Conservation (phyloP, 495 filamentous ascomycete genomes). For the Penicillium silybi region DNA sequence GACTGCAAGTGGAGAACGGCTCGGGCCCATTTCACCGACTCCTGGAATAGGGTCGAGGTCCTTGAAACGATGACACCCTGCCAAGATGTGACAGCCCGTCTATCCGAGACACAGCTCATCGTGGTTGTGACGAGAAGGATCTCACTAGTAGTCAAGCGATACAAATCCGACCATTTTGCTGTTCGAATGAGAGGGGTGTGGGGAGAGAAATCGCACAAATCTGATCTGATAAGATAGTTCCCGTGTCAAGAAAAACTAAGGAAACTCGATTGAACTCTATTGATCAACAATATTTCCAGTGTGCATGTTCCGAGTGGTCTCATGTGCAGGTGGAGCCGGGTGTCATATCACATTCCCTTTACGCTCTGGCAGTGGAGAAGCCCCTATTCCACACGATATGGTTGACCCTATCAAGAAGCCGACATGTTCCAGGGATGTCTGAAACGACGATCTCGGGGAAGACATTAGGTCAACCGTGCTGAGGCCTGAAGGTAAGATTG, state of each 20-base stretch:
- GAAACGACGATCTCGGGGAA: background rate
- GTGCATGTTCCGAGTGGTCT: background rate
- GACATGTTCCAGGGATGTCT: background rate
- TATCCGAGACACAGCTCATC: background rate
- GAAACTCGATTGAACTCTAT: background rate
- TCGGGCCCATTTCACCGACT: constrained; percentile 1
- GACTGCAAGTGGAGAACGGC: constrained; percentile 3
- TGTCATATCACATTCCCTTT: background rate
- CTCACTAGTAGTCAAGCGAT: background rate
- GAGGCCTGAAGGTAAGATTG: no score
- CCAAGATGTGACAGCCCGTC: background rate
- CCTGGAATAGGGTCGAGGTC: background rate
- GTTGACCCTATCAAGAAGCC: background rate
- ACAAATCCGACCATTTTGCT: no score
- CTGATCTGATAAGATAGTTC: constrained; percentile 1
- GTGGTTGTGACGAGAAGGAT: background rate
- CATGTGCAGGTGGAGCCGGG: background rate
- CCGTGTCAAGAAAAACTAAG: background rate
- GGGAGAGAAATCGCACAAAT: background rate
- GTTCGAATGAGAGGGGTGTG: background rate
- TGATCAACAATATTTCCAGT: background rate
- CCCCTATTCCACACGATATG: background rate
- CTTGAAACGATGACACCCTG: background rate
- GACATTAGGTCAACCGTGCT: no score
- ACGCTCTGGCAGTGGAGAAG: background rate